Evolutionary conservation across 306 rosid genomes (phyloP), one percentile per base, ranked within the genome.

Genomic region (Begonia masoniana): DNA sequence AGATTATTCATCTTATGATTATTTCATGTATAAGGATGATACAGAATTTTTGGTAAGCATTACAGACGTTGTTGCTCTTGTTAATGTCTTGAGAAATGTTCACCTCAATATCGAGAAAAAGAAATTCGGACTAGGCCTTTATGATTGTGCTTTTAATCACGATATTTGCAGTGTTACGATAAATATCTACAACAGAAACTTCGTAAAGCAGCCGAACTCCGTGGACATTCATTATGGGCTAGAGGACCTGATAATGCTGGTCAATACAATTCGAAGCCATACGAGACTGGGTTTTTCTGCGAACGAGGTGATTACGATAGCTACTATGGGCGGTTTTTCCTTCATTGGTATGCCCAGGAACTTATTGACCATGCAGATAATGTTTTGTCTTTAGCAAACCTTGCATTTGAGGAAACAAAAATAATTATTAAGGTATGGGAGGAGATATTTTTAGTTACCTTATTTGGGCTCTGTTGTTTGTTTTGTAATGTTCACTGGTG

Each of bases 221-320:
- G 94, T 14, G 97, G 97, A 56, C 96, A 91, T 66, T 65, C 94
- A 55, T 85, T 78, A 56, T 91, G 97, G 97, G 97, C 79, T 39
- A 83, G 85, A 72, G 96, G 88, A 66, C 97, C 97, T 63, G 94
- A 85, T 64, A 91, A 91, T 77, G 88, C 92, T 41, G 97, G 96
- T 52, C 74, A 73, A 55, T 91, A 91, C 69, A 91, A 85, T 65
- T 91, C 97, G 56, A 74, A 74, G 81, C 96, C 97, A 13, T 91
- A 85, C 58, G 97, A 85, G 67, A 80, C 96, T 61, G 96, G 88
- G 51, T 91, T 91, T 82, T 91, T 91, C 71, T 81, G 99, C 68
- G 99, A 86, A 50, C 76, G 86, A 19, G 99, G 99, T 56, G 99
- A 86, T 67, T 91, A 91, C n/a, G 96, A 78, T 76, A 91, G 86